Conservation (phyloP, 768 basidiomycete species). For the Pleurotus eryngii region DNA sequence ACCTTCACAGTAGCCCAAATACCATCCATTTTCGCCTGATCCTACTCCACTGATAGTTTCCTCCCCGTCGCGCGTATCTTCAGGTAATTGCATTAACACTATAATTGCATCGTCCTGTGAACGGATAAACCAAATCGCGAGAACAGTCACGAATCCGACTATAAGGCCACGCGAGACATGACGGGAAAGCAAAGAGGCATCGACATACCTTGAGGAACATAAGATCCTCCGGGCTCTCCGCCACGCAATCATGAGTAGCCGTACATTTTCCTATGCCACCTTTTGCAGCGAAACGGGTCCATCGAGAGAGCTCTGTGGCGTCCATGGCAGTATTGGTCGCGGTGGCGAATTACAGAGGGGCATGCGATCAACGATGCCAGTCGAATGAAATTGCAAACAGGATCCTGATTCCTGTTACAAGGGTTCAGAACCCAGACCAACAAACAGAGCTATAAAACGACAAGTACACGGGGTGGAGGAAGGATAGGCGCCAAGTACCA, state of each 20-base stretch:
- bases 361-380: too few relatives aligned
- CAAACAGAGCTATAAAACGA: too few relatives aligned
- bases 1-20: conserved; percentile 82
- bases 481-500: too few relatives aligned
- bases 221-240: conserved; percentile 69
- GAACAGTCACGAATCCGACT: background rate
- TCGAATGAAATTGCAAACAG: too few relatives aligned
- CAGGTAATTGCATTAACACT: conserved; percentile 68
- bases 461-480: too few relatives aligned
- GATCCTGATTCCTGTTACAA: too few relatives aligned
- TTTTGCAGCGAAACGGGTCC: conserved; percentile 83
- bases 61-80: conserved; percentile 16
- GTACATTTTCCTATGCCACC: conserved; percentile 83
- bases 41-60: too few relatives aligned
- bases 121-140: conserved; percentile 4
- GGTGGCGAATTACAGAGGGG: too few relatives aligned
- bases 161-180: too few relatives aligned
- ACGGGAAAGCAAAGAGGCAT: background rate
- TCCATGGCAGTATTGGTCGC: conserved; percentile 43
- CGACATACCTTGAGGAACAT: conserved; percentile 79
- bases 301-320: conserved; percentile 66
- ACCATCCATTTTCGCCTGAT: background rate
- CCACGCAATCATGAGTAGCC: conserved; percentile 71
- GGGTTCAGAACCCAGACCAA: too few relatives aligned
- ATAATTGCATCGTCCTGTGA: conserved; percentile 74